Evolutionary conservation across 306 rosid genomes (phyloP).

Genomic region (Sechiopsis laciniata): DNA sequence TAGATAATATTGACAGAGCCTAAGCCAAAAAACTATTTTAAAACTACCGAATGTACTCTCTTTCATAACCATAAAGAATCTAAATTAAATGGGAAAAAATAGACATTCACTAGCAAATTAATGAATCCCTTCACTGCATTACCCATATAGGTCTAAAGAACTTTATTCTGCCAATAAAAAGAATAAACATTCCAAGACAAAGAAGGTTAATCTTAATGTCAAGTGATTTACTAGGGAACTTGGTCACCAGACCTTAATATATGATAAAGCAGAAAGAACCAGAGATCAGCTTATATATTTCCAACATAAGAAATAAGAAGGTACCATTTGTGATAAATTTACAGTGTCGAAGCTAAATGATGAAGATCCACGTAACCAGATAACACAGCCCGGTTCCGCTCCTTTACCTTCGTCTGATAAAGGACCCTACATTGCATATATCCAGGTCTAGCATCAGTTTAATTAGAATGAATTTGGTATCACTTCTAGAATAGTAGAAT

Average conservation of each 20-base stretch:
- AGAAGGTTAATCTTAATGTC: not conserved
- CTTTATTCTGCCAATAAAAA: too few relatives aligned
- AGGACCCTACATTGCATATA: slow-evolving; percentile 50
- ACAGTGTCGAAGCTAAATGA: slow-evolving; percentile 46
- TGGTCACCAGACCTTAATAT: not conserved
- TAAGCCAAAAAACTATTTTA: too few relatives aligned
- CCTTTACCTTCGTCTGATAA: slow-evolving; percentile 74
- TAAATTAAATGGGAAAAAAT: too few relatives aligned
- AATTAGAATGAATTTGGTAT: not conserved
- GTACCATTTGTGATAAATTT: slow-evolving; percentile 18
- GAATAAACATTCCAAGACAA: too few relatives aligned
- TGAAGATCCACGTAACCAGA: slow-evolving; percentile 66
- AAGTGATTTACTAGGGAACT: not conserved
- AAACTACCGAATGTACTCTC: too few relatives aligned
- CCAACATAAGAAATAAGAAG: slow-evolving; percentile 1
- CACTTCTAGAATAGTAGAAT: not conserved
- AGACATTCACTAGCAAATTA: too few relatives aligned
- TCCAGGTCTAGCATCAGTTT: slow-evolving; percentile 14
- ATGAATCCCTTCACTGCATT: too few relatives aligned
- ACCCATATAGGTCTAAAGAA: too few relatives aligned
- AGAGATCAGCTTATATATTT: not conserved
- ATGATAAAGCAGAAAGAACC: not conserved
- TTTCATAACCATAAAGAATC: too few relatives aligned
- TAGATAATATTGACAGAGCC: too few relatives aligned
- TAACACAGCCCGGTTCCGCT: slow-evolving; percentile 57